Evolutionary conservation across 495 filamentous ascomycete species (phyloP), one percentile per base, ranked within the genome.

Genomic region (Neurospora sp.): DNA sequence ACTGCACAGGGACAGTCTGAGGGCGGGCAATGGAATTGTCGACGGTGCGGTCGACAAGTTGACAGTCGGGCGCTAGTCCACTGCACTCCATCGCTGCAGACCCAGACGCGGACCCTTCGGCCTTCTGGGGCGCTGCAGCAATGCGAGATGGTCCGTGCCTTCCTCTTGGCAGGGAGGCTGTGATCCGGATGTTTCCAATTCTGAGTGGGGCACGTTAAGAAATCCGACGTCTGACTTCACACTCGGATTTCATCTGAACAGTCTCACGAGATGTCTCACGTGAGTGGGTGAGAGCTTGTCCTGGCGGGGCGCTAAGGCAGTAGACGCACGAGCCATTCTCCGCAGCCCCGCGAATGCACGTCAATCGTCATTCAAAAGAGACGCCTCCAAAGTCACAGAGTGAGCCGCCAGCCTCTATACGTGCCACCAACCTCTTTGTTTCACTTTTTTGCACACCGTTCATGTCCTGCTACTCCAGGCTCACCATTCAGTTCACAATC

Each of bases 101-200:
- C 74, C 72, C 73, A 76, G 71, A 73, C 74, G 73, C 78, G 79
- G 79, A 77, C 73, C 74, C 75, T 75, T 79, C 77, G 78, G 77
- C 27, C 69, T 66, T 76, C 71, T 69, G 74, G 71, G 71, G 72
- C 59, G 22, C 31, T 66, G 12, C 53, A 66, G 6, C 53, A 66
- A 66, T 71, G 46, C 27, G 39, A 39, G 59, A 27, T 78, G 77
- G 78, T 38, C 78, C 72, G 78, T 80, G 78, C 77, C n/a, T 44
- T 71, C 46, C 3, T 40, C 78, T 81, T 77, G 75, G 76, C 74
- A 76, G 66, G 46, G 78, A 75, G 78, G 79, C 78, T 78, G 78
- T 75, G 53, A 61, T 27, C 22, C 22, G 31, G 53, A 18, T 61
- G 53, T 66, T 66, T 66, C 53, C 20, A 59, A 27, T 59, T 5